These are phyloP conservation scores for Tylopilus sp. DNA, from an alignment of 1,284 basidiomycete species.

Conservation along the genomic window DNA sequence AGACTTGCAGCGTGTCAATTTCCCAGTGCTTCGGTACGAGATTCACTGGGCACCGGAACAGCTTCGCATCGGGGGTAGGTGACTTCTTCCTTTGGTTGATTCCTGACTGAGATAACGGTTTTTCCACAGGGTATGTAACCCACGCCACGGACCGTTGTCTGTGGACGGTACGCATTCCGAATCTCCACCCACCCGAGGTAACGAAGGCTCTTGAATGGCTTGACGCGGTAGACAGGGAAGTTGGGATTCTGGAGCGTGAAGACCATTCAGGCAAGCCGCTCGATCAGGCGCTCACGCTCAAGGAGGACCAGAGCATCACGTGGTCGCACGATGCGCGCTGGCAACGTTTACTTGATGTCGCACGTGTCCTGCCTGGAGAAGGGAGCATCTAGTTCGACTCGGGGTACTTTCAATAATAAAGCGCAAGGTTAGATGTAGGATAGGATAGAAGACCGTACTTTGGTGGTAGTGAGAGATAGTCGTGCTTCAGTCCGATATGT, in stretches of 20 bases:
- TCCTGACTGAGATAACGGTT: no score
- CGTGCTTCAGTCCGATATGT: no score
- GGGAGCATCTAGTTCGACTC: background rate
- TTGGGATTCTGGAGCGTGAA: slow-evolving; percentile 42
- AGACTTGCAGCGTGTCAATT: slow-evolving; percentile 45
- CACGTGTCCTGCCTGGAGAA: slow-evolving; percentile 33
- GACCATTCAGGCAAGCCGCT: slow-evolving; percentile 30
- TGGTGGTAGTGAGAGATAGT: no score
- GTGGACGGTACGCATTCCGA: slow-evolving; percentile 46
- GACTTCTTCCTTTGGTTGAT: background rate
- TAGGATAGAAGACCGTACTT: background rate
- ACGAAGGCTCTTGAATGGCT: slow-evolving; percentile 33
- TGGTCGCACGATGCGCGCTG: slow-evolving; percentile 55
- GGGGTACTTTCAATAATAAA: background rate
- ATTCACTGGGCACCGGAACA: slow-evolving; percentile 59
- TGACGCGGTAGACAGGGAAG: slow-evolving; percentile 42
- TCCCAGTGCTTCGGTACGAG: slow-evolving; percentile 12
- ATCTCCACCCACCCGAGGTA: slow-evolving; percentile 11
- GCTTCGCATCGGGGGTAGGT: slow-evolving; percentile 49
- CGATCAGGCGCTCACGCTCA: slow-evolving; percentile 48
- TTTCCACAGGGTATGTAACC: slow-evolving; percentile 57
- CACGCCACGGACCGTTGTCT: slow-evolving; percentile 60
- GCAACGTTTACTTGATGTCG: slow-evolving; percentile 44
- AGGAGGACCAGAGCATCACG: slow-evolving; percentile 46
- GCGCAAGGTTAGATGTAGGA: background rate